Conservation (phyloP, 805 yeast species). For the Monosporozyma siamensis region DNA sequence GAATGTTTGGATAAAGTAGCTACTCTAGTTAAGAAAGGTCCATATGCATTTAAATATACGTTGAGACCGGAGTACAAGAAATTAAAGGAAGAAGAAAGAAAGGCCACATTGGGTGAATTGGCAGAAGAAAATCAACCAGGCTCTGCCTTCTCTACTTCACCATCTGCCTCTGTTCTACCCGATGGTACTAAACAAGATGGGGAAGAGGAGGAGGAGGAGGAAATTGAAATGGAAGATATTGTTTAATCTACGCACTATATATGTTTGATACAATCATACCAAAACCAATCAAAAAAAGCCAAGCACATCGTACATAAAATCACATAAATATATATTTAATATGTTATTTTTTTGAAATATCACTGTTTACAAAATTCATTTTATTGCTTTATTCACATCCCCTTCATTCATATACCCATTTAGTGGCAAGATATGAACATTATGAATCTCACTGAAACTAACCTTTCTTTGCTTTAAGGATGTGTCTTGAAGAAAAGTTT, state of each 20-base stretch:
- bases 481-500: neutral
- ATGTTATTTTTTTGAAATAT: no score
- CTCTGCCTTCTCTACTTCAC: neutral
- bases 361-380: no score
- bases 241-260: conserved; percentile 26
- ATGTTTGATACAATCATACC: neutral
- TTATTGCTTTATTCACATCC: neutral
- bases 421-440: conserved; percentile 21
- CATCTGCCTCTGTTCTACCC: conserved; percentile 4
- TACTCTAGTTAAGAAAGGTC: conserved; percentile 82
- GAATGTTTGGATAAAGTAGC: conserved; percentile 90
- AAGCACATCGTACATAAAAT: neutral
- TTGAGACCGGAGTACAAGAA: conserved; percentile 83
- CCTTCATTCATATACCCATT: conserved; percentile 6
- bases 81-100: conserved; percentile 66
- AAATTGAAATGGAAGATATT: conserved; percentile 69
- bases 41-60: conserved; percentile 86
- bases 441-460: conserved; percentile 24
- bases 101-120: conserved; percentile 49
- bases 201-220: conserved; percentile 60
- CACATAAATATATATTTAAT: neutral
- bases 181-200: conserved; percentile 23
- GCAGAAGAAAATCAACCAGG: conserved; percentile 21
- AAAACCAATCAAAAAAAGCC: neutral
- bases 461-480: conserved; percentile 20